Evolutionary conservation across 371 early-diverging fungal genomes (phyloP).

Genomic region (Saksenaea vasiformis): DNA sequence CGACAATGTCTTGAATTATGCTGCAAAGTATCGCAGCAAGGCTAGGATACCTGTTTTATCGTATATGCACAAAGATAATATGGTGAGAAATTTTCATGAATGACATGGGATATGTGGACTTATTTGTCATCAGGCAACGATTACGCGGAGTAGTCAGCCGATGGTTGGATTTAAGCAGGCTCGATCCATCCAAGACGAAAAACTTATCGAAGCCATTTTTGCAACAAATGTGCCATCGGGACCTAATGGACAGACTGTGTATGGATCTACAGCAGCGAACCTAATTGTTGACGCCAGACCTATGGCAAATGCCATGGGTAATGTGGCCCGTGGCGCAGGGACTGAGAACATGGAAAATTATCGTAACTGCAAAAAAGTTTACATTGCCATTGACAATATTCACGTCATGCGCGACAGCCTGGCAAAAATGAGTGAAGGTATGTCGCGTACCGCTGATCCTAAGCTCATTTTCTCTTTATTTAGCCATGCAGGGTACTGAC

Average conservation of each 20-base stretch:
- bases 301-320: slow-evolving; percentile 91
- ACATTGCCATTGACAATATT: slow-evolving; percentile 95
- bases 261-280: slow-evolving; percentile 62
- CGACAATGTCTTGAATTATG: slow-evolving; percentile 88
- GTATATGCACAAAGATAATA: slow-evolving; percentile 84
- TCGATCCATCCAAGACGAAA: slow-evolving; percentile 96
- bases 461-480: not conserved
- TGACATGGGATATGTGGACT: not conserved
- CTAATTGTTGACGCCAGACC: slow-evolving; percentile 96
- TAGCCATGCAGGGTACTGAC: slow-evolving; percentile 61
- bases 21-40: slow-evolving; percentile 91
- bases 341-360: slow-evolving; percentile 94
- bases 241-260: slow-evolving; percentile 43
- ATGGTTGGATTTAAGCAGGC: slow-evolving; percentile 92
- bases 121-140: slow-evolving; percentile 63
- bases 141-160: slow-evolving; percentile 94
- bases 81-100: slow-evolving; percentile 32
- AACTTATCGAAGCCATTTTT: slow-evolving; percentile 91
- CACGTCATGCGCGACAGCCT: slow-evolving; percentile 95
- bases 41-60: slow-evolving; percentile 87
- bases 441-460: not conserved
- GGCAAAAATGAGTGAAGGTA: slow-evolving; percentile 83
- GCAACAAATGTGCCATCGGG: slow-evolving; percentile 52
- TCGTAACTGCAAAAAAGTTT: slow-evolving; percentile 79
- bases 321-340: slow-evolving; percentile 94